Evolutionary conservation across 768 basidiomycete genomes (phyloP).

Genomic region (Trametes cinnabarina): DNA sequence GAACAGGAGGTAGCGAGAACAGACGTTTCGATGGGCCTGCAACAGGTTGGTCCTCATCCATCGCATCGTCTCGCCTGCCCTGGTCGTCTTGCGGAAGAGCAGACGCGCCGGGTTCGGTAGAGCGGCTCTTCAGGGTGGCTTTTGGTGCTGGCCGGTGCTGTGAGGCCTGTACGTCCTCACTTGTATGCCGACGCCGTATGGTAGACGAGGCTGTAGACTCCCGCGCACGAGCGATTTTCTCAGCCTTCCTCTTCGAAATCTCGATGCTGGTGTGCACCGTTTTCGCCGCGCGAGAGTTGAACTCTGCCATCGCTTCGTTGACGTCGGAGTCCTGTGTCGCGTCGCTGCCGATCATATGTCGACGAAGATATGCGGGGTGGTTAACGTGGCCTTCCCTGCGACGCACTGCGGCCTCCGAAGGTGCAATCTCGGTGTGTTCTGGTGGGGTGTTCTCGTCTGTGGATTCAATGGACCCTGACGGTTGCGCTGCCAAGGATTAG

Average conservation of each 20-base stretch:
- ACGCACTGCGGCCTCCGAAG: background rate
- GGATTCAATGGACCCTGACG: background rate
- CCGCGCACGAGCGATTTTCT: background rate
- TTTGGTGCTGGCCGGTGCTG: background rate
- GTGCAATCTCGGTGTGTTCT: background rate
- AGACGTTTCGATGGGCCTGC: background rate
- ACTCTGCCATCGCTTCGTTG: background rate
- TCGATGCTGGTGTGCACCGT: background rate
- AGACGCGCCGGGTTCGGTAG: background rate
- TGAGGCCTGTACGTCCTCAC: background rate
- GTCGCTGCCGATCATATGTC: background rate
- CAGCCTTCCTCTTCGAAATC: background rate
- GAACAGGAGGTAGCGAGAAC: background rate
- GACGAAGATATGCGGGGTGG: background rate
- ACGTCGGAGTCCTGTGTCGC: background rate
- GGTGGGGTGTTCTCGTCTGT: too few species aligned
- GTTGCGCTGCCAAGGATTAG: background rate
- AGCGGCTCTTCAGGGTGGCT: background rate
- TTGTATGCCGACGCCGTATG: background rate
- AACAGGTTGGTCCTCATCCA: background rate
- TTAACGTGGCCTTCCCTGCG: background rate
- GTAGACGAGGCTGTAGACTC: too few species aligned
- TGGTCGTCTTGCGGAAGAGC: background rate
- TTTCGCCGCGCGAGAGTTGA: background rate
- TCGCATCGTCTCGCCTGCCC: background rate